Evolutionary conservation across 179 eudicot genomes (phyloP).

Genomic region (Silene coronaria): DNA sequence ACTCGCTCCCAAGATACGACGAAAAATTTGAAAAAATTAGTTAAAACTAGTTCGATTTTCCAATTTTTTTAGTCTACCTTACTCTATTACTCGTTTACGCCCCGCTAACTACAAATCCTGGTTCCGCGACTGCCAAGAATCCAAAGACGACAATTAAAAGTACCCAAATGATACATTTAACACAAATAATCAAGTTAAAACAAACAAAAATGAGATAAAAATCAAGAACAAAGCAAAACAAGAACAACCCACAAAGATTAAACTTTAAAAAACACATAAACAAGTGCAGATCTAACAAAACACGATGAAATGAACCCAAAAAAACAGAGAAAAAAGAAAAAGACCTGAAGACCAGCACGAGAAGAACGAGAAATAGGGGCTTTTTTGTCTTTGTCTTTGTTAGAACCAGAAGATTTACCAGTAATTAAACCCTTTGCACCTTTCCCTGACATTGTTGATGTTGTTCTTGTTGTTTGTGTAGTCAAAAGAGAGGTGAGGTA

Average conservation of each 20-base stretch:
- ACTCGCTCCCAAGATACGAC: no score
- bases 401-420: slow-evolving; percentile 32
- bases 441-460: slow-evolving; percentile 48
- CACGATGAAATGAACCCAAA: background rate
- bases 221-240: background rate
- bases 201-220: background rate
- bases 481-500: slow-evolving; percentile 50
- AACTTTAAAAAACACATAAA: background rate
- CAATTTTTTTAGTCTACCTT: no score
- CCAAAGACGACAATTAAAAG: background rate
- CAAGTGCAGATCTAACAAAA: slow-evolving; percentile 15
- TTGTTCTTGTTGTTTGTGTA: background rate
- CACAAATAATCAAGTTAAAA: background rate
- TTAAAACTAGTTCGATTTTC: no score
- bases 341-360: slow-evolving; percentile 56
- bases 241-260: background rate
- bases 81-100: no score
- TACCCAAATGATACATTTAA: background rate
- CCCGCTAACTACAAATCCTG: no score
- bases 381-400: slow-evolving; percentile 54
- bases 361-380: slow-evolving; percentile 48
- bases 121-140: no score
- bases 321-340: background rate
- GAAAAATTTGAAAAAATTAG: no score
- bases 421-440: slow-evolving; percentile 54